Percentiles rank a stretch among this genome's conserved stretches.
Evolutionary conservation across 2,329 filamentous ascomycete species (phyloP).

Genomic region (Pyrenophora tritici-repentis): DNA sequence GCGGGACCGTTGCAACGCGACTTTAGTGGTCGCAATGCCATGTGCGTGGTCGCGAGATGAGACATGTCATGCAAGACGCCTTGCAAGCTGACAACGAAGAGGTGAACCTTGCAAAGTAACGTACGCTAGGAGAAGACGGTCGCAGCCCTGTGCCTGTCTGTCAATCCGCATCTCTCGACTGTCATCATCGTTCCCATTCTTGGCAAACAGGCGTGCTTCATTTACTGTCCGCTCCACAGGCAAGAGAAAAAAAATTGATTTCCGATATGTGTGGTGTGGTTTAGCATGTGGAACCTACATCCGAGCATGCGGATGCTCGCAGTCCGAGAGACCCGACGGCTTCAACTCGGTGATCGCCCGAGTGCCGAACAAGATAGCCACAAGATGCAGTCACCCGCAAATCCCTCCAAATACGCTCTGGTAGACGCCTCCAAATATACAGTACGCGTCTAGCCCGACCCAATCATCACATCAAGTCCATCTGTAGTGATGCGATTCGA

Average conservation of each 20-base stretch:
- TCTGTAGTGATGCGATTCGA: too few relatives aligned
- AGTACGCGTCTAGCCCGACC: background rate
- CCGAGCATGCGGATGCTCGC: slow-evolving; percentile 14
- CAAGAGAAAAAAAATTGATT: background rate
- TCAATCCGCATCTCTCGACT: too few relatives aligned
- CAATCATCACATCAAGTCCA: background rate
- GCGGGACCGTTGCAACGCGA: background rate
- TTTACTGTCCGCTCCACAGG: too few relatives aligned
- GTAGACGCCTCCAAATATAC: background rate
- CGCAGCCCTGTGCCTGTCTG: too few relatives aligned
- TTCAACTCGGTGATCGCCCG: background rate
- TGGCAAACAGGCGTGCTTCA: too few relatives aligned
- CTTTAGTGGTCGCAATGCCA: background rate
- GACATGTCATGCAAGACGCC: background rate
- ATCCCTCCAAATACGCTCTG: background rate
- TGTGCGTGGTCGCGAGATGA: background rate
- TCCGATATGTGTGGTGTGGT: background rate
- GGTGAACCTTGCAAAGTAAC: slow-evolving; percentile 3
- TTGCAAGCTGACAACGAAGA: slow-evolving; percentile 1
- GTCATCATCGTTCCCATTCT: too few relatives aligned
- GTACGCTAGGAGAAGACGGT: background rate
- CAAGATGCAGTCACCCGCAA: background rate
- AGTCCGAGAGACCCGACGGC: slow-evolving; percentile 11
- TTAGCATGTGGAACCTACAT: background rate
- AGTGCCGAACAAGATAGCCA: background rate